phyloP scores from a whole-genome alignment of 2,329 filamentous ascomycete genomes.

The Trichoderma koningii region DNA sequence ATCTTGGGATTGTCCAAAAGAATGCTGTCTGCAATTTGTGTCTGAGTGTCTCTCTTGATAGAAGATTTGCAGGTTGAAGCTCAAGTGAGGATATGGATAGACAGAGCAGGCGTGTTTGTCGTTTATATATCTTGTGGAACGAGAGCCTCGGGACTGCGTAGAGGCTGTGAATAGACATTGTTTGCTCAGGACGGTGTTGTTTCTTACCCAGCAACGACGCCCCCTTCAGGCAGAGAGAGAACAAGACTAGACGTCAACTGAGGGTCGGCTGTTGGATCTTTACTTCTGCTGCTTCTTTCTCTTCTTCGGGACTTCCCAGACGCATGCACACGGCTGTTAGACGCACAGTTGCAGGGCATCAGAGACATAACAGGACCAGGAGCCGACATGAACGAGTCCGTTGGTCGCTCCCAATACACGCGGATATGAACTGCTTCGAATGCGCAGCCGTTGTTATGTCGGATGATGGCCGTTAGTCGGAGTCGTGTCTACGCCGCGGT shows the following conservation, averaged over 20 bases:
- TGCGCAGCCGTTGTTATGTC: constrained; percentile 22
- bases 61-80: constrained; percentile 18
- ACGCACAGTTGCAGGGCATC: constrained; percentile 19
- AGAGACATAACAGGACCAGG: constrained; percentile 12
- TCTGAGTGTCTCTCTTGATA: constrained; percentile 6
- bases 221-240: constrained; percentile 24
- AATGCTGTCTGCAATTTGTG: neutral
- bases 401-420: constrained; percentile 24
- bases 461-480: constrained; percentile 23
- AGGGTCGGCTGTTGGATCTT: constrained; percentile 30
- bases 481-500: constrained; percentile 25
- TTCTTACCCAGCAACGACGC: constrained; percentile 26
- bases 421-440: neutral
- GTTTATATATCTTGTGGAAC: constrained; percentile 28
- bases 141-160: constrained; percentile 22
- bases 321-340: constrained; percentile 22
- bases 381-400: constrained; percentile 14
- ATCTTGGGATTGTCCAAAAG: neutral
- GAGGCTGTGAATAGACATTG: constrained; percentile 27
- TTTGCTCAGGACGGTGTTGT: constrained; percentile 26
- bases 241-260: constrained; percentile 28
- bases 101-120: constrained; percentile 22
- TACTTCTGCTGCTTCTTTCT: constrained; percentile 25
- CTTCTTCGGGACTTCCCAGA: constrained; percentile 22
- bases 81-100: constrained; percentile 19